Evolutionary conservation across 495 filamentous ascomycete species (phyloP).

Genomic region (Letharia columbiana): DNA sequence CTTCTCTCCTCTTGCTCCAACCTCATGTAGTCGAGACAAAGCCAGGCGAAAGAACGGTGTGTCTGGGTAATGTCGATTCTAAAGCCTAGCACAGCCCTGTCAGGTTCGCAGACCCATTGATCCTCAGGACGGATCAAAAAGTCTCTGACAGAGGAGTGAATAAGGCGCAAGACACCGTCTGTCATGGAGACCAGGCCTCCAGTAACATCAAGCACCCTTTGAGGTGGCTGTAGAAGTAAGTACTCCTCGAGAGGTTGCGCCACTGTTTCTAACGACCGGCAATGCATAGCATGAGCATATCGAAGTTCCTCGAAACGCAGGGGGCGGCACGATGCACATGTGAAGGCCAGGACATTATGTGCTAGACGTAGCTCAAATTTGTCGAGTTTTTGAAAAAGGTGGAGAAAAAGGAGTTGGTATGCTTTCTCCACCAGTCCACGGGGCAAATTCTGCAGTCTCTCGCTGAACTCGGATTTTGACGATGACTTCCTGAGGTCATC

Average conservation of each 20-base stretch:
- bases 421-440: neutral
- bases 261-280: neutral
- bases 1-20: neutral
- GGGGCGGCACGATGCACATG: neutral
- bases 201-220: neutral
- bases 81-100: neutral
- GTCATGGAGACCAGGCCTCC: neutral
- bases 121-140: neutral
- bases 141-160: neutral
- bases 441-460: neutral
- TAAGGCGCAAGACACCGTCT: neutral
- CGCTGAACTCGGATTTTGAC: neutral
- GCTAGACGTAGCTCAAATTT: neutral
- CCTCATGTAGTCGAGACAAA: constrained; percentile 1
- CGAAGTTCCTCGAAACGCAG: neutral
- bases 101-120: neutral
- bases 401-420: neutral
- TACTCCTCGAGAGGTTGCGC: constrained; percentile 1
- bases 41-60: constrained; percentile 1
- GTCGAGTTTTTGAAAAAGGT: neutral
- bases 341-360: neutral
- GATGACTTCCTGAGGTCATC: constrained; percentile 2
- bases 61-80: neutral
- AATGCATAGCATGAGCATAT: neutral
- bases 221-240: neutral